phyloP scores from a whole-genome alignment of 148 eudicot species.

The Silene uniflora region DNA sequence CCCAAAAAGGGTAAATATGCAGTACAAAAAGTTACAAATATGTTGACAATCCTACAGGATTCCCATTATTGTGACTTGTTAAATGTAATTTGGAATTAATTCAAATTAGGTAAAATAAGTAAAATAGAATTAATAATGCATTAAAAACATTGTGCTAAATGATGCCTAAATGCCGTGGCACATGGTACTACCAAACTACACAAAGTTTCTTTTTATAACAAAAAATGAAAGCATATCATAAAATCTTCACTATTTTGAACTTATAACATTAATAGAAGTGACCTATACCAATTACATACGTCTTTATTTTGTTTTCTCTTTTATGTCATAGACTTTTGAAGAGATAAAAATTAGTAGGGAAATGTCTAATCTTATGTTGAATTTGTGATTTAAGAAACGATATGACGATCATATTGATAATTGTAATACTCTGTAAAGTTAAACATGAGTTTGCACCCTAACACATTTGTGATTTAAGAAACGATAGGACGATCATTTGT shows the following conservation, averaged over 20 bases:
- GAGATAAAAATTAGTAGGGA: not conserved
- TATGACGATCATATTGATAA: too few relatives aligned
- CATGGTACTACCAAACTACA: conserved; percentile 16
- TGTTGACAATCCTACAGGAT: conserved; percentile 19
- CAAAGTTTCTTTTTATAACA: too few relatives aligned
- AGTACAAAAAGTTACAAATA: not conserved
- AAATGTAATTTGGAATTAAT: conserved; percentile 1
- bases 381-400: too few relatives aligned
- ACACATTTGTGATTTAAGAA: too few relatives aligned
- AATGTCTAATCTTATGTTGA: not conserved
- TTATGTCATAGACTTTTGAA: not conserved
- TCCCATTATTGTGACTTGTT: not conserved
- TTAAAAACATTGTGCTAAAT: not conserved
- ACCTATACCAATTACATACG: not conserved
- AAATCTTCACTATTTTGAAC: not conserved
- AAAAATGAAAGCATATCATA: too few relatives aligned
- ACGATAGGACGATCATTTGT: too few relatives aligned
- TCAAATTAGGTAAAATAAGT: not conserved
- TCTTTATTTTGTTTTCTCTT: not conserved
- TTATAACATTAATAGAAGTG: not conserved
- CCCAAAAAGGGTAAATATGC: conserved; percentile 4
- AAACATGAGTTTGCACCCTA: too few relatives aligned
- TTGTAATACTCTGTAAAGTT: too few relatives aligned
- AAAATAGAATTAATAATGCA: not conserved
- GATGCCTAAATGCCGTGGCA: not conserved